Percentiles rank a stretch among this genome's conserved stretches.
Conservation (phyloP, 345 rosid species). For the Toxicodendron radicans region DNA sequence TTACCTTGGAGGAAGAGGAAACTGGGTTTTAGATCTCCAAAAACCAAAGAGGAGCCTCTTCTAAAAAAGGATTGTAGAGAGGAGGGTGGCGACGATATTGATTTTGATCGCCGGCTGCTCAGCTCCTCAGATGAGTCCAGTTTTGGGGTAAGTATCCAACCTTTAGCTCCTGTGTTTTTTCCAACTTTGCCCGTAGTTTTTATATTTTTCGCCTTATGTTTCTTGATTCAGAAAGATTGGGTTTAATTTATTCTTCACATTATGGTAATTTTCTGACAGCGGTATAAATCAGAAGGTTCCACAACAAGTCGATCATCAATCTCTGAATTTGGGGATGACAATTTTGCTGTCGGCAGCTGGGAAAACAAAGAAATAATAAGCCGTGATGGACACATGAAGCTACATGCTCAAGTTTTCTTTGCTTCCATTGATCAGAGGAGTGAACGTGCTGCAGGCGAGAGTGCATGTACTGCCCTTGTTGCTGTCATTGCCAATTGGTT, state of each 20-base stretch:
- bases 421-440: slow-evolving; percentile 75
- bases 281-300: slow-evolving; percentile 41
- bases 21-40: slow-evolving; percentile 42
- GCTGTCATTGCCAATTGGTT: slow-evolving; percentile 68
- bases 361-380: slow-evolving; percentile 55
- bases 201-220: background rate
- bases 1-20: slow-evolving; percentile 61
- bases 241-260: slow-evolving; percentile 5
- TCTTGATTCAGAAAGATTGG: background rate
- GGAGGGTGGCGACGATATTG: slow-evolving; percentile 69
- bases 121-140: slow-evolving; percentile 60
- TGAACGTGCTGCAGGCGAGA: slow-evolving; percentile 70
- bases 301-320: slow-evolving; percentile 41
- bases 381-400: slow-evolving; percentile 60
- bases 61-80: slow-evolving; percentile 49
- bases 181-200: background rate
- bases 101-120: slow-evolving; percentile 59
- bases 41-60: slow-evolving; percentile 59
- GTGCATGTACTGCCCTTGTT: slow-evolving; percentile 74
- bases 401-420: slow-evolving; percentile 56
- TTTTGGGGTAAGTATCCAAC: slow-evolving; percentile 31
- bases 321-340: slow-evolving; percentile 63
- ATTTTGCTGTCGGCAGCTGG: slow-evolving; percentile 64
- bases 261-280: slow-evolving; percentile 27
- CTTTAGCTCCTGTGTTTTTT: background rate